Evolutionary conservation across 768 basidiomycete species (phyloP), one percentile per base, ranked within the genome.

Genomic region (Tulasnella sp.): DNA sequence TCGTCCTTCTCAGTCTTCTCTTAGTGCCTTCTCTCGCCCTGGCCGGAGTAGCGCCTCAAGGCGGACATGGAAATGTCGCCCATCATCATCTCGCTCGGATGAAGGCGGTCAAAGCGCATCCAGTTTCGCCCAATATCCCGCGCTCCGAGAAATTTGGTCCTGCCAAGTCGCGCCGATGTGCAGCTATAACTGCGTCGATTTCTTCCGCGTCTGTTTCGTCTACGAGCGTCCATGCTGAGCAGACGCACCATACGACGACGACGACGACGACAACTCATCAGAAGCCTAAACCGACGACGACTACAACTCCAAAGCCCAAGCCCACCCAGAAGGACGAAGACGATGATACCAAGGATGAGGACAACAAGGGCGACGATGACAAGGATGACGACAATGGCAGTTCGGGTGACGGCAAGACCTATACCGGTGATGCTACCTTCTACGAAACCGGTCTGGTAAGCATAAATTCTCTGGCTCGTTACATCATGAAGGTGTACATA

Each of bases 381-480:
- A 34, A 42, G 24, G 42, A 73, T 34, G 42, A 73, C 31, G 72
- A 73, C 7, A 42, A 42, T 12, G 31, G 72, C 72, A 34, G 72
- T 22, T 31, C 48, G 5, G 34, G 77, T 24, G 77, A 54, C 18
- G 34, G 58, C 20, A 64, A 20, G 22, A 40, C 24, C 18, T 54
- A 12, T 28, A 40, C 6, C 5, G 77, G 77, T 9, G 77, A 78
- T 22, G 44, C 20, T 31, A 78, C 77, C 31, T 78, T 78, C 54
- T 78, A 78, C 54, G 40, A 31, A 16, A 16, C 40, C 9, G 77
- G 77, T 54, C 41, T 78, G 77, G 54, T 78, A 60, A 6, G 77
- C 64, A 1, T 1, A 46, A 1, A 31, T n/a, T n/a, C n/a, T n/a
- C n/a, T n/a, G n/a, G n/a, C 50, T 16, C n/a, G 9, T 22, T 64